Base-by-base conservation (phyloP, 768 basidiomycete species). In the Hypsizygus marmoreus region DNA sequence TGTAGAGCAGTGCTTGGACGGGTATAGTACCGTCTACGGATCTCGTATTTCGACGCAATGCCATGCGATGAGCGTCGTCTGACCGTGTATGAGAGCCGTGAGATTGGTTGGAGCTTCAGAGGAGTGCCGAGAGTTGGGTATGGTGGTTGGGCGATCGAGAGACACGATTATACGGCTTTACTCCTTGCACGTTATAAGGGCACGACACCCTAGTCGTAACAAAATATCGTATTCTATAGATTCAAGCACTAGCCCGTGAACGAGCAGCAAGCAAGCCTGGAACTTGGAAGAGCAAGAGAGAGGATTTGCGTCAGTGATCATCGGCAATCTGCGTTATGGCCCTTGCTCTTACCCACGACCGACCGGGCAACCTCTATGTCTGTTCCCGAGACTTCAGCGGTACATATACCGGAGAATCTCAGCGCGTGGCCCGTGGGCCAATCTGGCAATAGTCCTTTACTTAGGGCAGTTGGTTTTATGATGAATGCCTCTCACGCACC, bases 11-110 rank as follows among this genome's bases (percentile, higher is more conserved):
- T 1, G 89, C 90, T 17, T 73, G 74, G 12, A 91, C 71, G 4
- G 91, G 91, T 31, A 91, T 89, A 0, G 85, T 82, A 16, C 88
- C 89, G 51, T 92, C 89, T 4, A 88, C 70, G 17, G 67, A 53
- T 55, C 64, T 69, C 29, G 81, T 77, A 61, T 74, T 83, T 29
- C 78, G 75, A 52, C 75, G 76, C 24, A 87, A 64, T 17, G 70
- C 71, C 82, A 84, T 84, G 35, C 31, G 24, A 32, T 19, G 22
- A 19, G 25, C 19, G 36, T n/a, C n/a, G n/a, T n/a, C n/a, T n/a
- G n/a, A n/a, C n/a, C n/a, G 30, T 37, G 11, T 25, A 43, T 20
- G 16, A 36, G 33, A n/a, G n/a, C 40, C 45, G 47, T 48, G 23
- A 42, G 31, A 34, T 28, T 20, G 4, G 23, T 28, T 20, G 26